phyloP scores from a whole-genome alignment of 805 yeast species.

The Danielia reshetovae region DNA sequence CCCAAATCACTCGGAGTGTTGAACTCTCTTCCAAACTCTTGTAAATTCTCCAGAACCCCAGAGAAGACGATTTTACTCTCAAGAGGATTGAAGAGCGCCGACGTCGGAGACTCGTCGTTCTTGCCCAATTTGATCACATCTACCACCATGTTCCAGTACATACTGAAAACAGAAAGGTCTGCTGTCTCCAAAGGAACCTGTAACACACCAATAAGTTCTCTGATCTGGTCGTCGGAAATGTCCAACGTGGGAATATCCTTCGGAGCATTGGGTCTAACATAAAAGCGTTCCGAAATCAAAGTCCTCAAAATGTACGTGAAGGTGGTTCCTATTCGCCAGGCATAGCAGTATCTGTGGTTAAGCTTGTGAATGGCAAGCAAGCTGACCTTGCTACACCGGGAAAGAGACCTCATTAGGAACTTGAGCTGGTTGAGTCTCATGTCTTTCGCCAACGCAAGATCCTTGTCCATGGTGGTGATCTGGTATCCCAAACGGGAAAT shows the following conservation, averaged over 20 bases:
- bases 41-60: not conserved
- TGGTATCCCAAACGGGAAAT: conserved; percentile 11
- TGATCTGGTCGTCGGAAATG: conserved; percentile 4
- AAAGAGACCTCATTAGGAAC: conserved; percentile 7
- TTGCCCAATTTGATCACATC: conserved; percentile 10
- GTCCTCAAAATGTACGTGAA: conserved; percentile 11
- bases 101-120: too few species aligned
- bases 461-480: conserved; percentile 1
- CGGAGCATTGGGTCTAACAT: not conserved
- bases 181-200: conserved; percentile 1
- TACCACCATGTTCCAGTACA: conserved; percentile 6
- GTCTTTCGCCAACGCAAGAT: conserved; percentile 2
- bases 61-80: conserved; percentile 6
- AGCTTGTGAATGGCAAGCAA: conserved; percentile 12
- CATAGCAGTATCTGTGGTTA: conserved; percentile 16
- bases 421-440: conserved; percentile 2
- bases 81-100: conserved; percentile 7
- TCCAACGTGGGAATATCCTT: not conserved
- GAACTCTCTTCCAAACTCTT: not conserved
- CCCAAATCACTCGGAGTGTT: not conserved
- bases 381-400: conserved; percentile 6
- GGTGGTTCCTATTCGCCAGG: conserved; percentile 17
- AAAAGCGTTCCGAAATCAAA: conserved; percentile 10
- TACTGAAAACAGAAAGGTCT: not conserved
- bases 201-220: conserved; percentile 5